A percentile compares a stretch with the other conserved stretches of the same genome.
Conservation (phyloP, 805 yeast species). For the Nakazawaea siamensis region DNA sequence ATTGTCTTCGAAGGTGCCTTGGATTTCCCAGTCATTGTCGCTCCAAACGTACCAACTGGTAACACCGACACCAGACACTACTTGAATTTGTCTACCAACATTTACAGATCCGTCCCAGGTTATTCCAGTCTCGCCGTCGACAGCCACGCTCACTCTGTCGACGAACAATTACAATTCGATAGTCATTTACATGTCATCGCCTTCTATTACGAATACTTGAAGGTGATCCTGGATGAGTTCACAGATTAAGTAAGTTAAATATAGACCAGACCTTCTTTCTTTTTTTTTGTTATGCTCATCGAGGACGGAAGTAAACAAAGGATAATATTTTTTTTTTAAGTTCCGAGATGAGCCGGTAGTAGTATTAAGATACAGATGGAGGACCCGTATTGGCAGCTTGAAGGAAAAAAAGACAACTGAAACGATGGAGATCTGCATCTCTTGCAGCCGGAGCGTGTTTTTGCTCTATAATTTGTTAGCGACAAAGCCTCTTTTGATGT, state of each 20-base stretch:
- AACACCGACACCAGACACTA: constrained; percentile 58
- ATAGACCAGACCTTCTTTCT: not conserved
- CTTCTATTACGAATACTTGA: constrained; percentile 42
- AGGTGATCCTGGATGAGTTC: constrained; percentile 13
- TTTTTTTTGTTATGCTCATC: not conserved
- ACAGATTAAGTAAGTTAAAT: not conserved
- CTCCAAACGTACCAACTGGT: constrained; percentile 49
- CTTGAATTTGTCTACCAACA: constrained; percentile 46
- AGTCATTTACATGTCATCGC: constrained; percentile 48
- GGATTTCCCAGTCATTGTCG: constrained; percentile 19
- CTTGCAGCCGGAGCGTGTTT: too few relatives aligned
- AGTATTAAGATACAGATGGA: too few relatives aligned
- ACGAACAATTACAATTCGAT: constrained; percentile 44
- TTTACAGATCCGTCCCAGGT: constrained; percentile 49
- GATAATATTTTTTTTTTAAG: too few relatives aligned
- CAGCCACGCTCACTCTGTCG: constrained; percentile 48
- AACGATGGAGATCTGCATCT: not conserved
- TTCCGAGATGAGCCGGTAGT: too few relatives aligned
- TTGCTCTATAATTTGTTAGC: too few relatives aligned
- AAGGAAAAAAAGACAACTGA: too few relatives aligned
- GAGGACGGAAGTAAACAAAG: too few relatives aligned
- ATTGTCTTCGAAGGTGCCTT: constrained; percentile 25
- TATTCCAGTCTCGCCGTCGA: constrained; percentile 16
- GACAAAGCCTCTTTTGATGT: too few relatives aligned
- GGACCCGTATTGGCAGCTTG: too few relatives aligned